Conservation (phyloP, 1,284 basidiomycete species). For the Flammula alnicola region DNA sequence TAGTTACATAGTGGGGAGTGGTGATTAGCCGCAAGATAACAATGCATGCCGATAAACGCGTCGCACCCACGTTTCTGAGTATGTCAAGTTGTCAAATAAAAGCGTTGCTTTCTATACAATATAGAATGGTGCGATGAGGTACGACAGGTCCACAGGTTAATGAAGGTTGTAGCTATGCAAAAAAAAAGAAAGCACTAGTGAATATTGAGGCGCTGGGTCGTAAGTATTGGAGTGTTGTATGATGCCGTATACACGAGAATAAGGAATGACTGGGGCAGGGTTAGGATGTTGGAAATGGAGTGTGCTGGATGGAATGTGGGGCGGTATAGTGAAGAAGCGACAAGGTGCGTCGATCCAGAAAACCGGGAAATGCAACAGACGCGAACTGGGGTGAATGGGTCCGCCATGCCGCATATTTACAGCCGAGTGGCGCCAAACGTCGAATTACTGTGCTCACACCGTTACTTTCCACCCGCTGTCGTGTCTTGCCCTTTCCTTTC, state of each 20-base stretch:
- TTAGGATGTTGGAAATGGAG: slow-evolving; percentile 7
- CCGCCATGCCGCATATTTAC: neutral
- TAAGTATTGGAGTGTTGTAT: slow-evolving; percentile 9
- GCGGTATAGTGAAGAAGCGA: neutral
- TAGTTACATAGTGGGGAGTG: neutral
- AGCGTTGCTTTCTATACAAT: slow-evolving; percentile 18
- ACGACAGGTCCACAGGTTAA: slow-evolving; percentile 9
- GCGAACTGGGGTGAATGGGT: neutral
- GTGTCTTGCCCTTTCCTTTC: slow-evolving; percentile 72
- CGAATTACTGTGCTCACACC: slow-evolving; percentile 25
- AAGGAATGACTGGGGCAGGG: slow-evolving; percentile 5
- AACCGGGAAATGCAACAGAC: slow-evolving; percentile 10
- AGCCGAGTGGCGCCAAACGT: slow-evolving; percentile 25
- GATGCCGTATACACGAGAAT: slow-evolving; percentile 10
- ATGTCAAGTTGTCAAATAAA: slow-evolving; percentile 1
- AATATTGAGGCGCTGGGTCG: slow-evolving; percentile 14
- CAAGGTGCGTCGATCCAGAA: slow-evolving; percentile 11
- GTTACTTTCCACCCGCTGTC: slow-evolving; percentile 53
- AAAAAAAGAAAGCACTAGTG: slow-evolving; percentile 12
- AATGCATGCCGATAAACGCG: neutral
- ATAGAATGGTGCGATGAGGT: slow-evolving; percentile 14
- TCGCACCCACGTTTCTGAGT: neutral
- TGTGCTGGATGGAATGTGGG: slow-evolving; percentile 2
- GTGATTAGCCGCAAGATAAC: neutral
- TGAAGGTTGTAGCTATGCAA: slow-evolving; percentile 23